These are phyloP conservation scores for Russula ochroleuca DNA, from an alignment of 768 basidiomycete species.

Conservation along the genomic window DNA sequence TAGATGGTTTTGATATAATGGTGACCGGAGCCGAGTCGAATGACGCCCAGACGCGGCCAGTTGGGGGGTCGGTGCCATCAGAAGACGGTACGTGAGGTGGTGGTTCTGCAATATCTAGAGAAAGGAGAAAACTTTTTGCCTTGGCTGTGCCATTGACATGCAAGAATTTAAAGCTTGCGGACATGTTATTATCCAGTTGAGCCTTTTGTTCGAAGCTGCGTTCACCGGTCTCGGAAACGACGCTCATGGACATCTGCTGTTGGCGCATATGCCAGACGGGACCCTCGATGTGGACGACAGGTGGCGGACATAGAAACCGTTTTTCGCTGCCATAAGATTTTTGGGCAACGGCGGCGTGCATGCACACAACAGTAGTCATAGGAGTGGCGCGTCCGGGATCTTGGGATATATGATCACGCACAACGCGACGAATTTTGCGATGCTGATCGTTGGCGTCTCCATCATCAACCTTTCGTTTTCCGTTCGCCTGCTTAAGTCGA, in stretches of 20 bases:
- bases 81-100: constrained; percentile 45
- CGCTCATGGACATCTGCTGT: constrained; percentile 79
- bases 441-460: constrained; percentile 60
- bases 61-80: constrained; percentile 35
- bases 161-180: constrained; percentile 86
- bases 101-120: constrained; percentile 80
- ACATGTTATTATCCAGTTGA: constrained; percentile 76
- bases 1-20: constrained; percentile 95
- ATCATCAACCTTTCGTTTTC: constrained; percentile 73
- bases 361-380: constrained; percentile 86
- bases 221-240: constrained; percentile 79
- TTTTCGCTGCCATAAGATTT: constrained; percentile 97
- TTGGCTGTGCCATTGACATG: constrained; percentile 87
- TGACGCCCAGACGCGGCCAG: constrained; percentile 80
- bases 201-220: constrained; percentile 83
- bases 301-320: constrained; percentile 89
- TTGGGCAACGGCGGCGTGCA: constrained; percentile 91
- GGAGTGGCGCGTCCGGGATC: constrained; percentile 72
- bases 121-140: constrained; percentile 84
- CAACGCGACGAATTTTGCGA: constrained; percentile 77
- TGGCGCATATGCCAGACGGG: constrained; percentile 79
- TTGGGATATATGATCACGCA: constrained; percentile 75
- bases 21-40: constrained; percentile 91
- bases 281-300: constrained; percentile 88
- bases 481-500: constrained; percentile 34